Base-by-base conservation (phyloP, 2,329 filamentous ascomycete species). In the Gremmenia infestans region DNA sequence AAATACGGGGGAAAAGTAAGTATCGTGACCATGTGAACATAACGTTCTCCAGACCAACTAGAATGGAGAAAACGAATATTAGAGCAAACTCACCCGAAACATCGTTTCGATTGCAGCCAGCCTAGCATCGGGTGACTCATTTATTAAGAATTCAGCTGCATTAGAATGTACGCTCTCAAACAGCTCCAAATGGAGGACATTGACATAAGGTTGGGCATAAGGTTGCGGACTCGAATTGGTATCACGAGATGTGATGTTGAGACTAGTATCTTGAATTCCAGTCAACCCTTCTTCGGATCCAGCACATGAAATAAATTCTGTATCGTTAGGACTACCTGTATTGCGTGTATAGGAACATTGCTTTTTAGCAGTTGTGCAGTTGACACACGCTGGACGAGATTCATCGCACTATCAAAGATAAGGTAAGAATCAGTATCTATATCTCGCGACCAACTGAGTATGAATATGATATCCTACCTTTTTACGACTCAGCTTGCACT, bases 171-270 rank as follows among this genome's bases (percentile, higher is more conserved):
- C 72, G 15, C 67, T 68, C 39, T 75, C 71, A 52, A 72, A 69
- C 15, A 77, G 59, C 52, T 76, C 75, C 5, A 77, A 63, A 45
- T 71, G 73, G 4, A 68, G 57, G 5, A 71, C 23, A 39, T 63
- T 65, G 39, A 65, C 60, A 48, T 55, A 53, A 32, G 57, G 52
- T 35, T 40, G 39, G 22, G 35, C 17, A 11, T 28, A 46, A 37
- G 36, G 46, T 14, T 28, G 39, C 22, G 43, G 47, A 32, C 35
- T 48, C 12, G 23, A 52, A 7, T 17, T n/a, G 43, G 42, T 9
- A 25, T 32, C 32, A 15, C 53, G 39, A 28, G 37, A 46, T 54
- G 47, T 19, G 22, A 39, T 32, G 28, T 32, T 46, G 19, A 17
- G 25, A 35, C 15, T 22, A 43, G 36, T 22, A 49, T 23, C 39